phyloP scores from a whole-genome alignment of 306 rosid species.

The Vigna mungo region DNA sequence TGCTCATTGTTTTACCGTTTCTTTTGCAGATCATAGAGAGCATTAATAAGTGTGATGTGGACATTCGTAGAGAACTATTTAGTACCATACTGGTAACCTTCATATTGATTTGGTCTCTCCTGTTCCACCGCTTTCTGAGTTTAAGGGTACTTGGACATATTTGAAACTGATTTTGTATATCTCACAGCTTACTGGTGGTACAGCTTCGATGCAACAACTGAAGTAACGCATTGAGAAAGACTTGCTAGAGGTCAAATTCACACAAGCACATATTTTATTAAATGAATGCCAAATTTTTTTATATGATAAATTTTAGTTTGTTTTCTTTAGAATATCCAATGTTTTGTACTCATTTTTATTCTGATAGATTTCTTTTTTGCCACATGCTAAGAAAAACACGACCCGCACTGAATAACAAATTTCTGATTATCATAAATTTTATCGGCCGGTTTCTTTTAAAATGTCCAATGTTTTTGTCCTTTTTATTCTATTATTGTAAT shows the following conservation, averaged over 20 bases:
- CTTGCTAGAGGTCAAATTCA: constrained; percentile 74
- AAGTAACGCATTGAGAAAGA: constrained; percentile 99
- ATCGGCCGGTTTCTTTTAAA: neutral
- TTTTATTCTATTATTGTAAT: neutral
- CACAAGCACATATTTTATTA: neutral
- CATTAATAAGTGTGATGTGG: constrained; percentile 94
- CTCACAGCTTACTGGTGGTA: constrained; percentile 94
- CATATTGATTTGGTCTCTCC: constrained; percentile 13
- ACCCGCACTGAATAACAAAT: neutral
- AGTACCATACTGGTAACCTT: constrained; percentile 93
- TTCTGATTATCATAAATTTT: neutral
- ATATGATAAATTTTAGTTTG: neutral
- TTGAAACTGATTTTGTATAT: constrained; percentile 39
- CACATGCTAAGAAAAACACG: neutral
- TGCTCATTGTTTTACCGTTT: constrained; percentile 33
- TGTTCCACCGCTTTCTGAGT: neutral
- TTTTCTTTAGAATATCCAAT: neutral
- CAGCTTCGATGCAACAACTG: constrained; percentile 98
- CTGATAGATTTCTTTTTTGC: neutral
- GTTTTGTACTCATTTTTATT: neutral
- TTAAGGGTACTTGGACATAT: neutral
- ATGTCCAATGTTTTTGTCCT: neutral
- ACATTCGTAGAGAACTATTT: constrained; percentile 93
- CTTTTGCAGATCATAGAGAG: constrained; percentile 82
- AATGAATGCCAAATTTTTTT: neutral